Evolutionary conservation across 768 basidiomycete genomes (phyloP).

Genomic region (Trametes villosa): DNA sequence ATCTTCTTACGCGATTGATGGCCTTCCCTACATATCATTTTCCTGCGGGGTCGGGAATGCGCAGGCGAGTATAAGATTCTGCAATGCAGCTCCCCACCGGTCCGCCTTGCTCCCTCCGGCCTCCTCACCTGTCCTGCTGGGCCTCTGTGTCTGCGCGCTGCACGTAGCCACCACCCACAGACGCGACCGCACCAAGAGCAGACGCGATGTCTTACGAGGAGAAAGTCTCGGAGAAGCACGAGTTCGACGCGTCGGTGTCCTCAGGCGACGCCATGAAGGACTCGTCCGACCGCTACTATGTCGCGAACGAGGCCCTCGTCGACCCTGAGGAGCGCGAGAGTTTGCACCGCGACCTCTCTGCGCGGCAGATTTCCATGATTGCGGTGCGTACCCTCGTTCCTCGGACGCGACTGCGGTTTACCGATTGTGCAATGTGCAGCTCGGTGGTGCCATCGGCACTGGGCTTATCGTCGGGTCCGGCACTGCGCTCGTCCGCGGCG

Average conservation of each 20-base stretch:
- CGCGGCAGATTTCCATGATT: slow-evolving; percentile 45
- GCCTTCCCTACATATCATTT: slow-evolving; percentile 14
- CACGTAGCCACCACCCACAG: background rate
- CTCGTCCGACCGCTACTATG: slow-evolving; percentile 12
- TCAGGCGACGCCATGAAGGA: background rate
- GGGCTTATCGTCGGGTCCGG: slow-evolving; percentile 50
- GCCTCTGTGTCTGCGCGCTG: background rate
- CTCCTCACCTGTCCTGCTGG: background rate
- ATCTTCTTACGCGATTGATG: slow-evolving; percentile 18
- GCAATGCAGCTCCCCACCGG: background rate
- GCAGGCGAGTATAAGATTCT: slow-evolving; percentile 5
- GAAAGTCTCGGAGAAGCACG: slow-evolving; percentile 5
- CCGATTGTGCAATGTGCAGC: slow-evolving; percentile 20
- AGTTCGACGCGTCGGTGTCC: background rate
- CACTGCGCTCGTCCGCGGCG: slow-evolving; percentile 59
- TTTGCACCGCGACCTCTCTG: slow-evolving; percentile 40
- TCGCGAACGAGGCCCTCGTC: slow-evolving; percentile 19
- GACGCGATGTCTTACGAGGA: slow-evolving; percentile 18
- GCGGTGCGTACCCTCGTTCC: slow-evolving; percentile 31
- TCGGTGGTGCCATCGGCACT: slow-evolving; percentile 40
- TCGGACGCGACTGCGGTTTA: background rate
- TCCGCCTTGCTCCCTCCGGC: slow-evolving; percentile 1
- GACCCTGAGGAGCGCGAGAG: slow-evolving; percentile 35
- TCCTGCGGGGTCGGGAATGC: slow-evolving; percentile 1
- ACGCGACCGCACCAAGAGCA: background rate